These are phyloP conservation scores for Coleophoma eucalyptorum DNA, from an alignment of 2,329 filamentous ascomycete genomes.

Conservation along the genomic window DNA sequence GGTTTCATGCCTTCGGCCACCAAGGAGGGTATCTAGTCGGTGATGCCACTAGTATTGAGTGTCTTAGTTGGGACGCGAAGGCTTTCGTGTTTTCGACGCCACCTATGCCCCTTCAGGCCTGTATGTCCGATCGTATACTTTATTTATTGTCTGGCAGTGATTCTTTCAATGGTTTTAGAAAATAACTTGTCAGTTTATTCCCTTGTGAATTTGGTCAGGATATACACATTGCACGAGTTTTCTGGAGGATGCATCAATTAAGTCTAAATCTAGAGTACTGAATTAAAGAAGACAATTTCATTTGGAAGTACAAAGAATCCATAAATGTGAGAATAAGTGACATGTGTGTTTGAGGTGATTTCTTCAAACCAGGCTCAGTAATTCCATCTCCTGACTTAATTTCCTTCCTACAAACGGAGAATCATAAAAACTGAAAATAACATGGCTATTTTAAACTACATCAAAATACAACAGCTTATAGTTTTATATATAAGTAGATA, in stretches of 20 bases:
- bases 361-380: too few relatives aligned
- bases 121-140: background rate
- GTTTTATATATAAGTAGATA: background rate
- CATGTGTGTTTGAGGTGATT: too few relatives aligned
- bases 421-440: too few relatives aligned
- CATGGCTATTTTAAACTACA: too few relatives aligned
- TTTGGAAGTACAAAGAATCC: background rate
- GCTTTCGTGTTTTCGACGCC: background rate
- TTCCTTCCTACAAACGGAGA: too few relatives aligned
- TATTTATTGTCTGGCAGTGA: background rate
- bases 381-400: too few relatives aligned
- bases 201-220: background rate
- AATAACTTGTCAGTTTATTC: background rate
- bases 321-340: too few relatives aligned
- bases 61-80: background rate
- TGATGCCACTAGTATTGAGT: background rate
- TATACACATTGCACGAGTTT: background rate
- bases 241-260: background rate
- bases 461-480: too few relatives aligned
- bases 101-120: background rate
- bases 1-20: background rate
- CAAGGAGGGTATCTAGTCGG: background rate
- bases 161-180: background rate
- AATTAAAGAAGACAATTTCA: background rate
- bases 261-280: background rate